These are phyloP conservation scores for Sesbania bispinosa DNA, from an alignment of 306 rosid genomes.

Conservation along the genomic window DNA sequence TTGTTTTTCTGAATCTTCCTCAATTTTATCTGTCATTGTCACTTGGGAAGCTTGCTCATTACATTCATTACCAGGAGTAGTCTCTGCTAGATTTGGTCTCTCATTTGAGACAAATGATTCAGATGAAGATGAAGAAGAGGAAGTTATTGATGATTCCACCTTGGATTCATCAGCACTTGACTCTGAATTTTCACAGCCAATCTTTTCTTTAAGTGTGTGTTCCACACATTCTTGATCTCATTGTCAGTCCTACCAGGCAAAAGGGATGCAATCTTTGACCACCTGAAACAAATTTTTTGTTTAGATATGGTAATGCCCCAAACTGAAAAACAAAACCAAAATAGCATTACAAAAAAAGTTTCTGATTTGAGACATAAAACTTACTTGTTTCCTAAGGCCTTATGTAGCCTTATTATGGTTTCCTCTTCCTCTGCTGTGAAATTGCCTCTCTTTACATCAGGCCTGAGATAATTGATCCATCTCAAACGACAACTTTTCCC, in stretches of 20 bases:
- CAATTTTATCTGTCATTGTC: slow-evolving; percentile 8
- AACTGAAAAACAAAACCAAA: neutral
- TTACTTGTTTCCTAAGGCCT: slow-evolving; percentile 76
- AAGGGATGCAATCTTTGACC: slow-evolving; percentile 85
- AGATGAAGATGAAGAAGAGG: slow-evolving; percentile 58
- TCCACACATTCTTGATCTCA: slow-evolving; percentile 96
- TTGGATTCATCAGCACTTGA: slow-evolving; percentile 42
- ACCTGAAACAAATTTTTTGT: slow-evolving; percentile 42
- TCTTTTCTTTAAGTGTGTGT: slow-evolving; percentile 87
- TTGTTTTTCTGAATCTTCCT: slow-evolving; percentile 21
- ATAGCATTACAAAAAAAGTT: neutral
- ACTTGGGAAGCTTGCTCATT: slow-evolving; percentile 5
- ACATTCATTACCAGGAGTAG: neutral
- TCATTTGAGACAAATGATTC: slow-evolving; percentile 35
- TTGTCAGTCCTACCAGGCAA: slow-evolving; percentile 91
- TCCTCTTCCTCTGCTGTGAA: slow-evolving; percentile 74
- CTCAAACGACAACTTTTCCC: slow-evolving; percentile 97
- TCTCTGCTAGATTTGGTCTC: neutral
- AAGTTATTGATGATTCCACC: slow-evolving; percentile 48
- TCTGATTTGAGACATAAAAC: neutral
- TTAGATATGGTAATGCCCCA: neutral
- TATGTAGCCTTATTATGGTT: slow-evolving; percentile 55
- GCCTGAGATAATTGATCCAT: slow-evolving; percentile 96
- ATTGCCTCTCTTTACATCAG: slow-evolving; percentile 86
- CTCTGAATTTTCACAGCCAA: slow-evolving; percentile 18